phyloP scores from a whole-genome alignment of 805 yeast species.

The Myxozyma mucilagina region DNA sequence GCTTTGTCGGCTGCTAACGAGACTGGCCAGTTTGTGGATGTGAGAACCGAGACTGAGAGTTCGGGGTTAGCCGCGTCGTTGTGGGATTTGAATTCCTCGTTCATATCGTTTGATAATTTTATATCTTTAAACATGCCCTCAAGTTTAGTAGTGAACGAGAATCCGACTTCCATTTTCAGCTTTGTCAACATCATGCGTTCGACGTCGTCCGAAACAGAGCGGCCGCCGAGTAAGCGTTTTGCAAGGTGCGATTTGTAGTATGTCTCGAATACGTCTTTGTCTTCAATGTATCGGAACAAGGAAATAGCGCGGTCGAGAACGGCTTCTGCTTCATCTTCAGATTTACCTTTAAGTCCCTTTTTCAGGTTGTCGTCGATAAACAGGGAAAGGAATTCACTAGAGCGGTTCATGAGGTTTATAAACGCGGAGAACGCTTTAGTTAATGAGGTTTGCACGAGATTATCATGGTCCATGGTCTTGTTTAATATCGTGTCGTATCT shows the following conservation, averaged over 20 bases:
- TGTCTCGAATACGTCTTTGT: constrained; percentile 82
- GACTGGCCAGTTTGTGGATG: constrained; percentile 70
- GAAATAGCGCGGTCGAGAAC: constrained; percentile 57
- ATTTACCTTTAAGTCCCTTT: constrained; percentile 50
- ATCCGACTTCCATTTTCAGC: constrained; percentile 74
- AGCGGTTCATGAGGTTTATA: constrained; percentile 28
- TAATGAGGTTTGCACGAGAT: constrained; percentile 53
- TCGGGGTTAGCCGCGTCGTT: constrained; percentile 35
- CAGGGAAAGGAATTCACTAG: constrained; percentile 53
- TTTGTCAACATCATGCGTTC: constrained; percentile 69
- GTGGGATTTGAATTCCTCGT: constrained; percentile 35
- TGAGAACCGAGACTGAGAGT: constrained; percentile 55
- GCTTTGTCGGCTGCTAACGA: constrained; percentile 42
- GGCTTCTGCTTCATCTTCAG: constrained; percentile 50
- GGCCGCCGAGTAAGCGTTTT: constrained; percentile 62
- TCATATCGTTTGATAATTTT: constrained; percentile 53
- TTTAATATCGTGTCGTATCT: constrained; percentile 53
- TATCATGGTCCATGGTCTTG: constrained; percentile 52
- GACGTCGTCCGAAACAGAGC: constrained; percentile 53
- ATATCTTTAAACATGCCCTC: constrained; percentile 89
- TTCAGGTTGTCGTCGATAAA: constrained; percentile 60
- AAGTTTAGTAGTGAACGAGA: constrained; percentile 72
- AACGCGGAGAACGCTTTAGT: constrained; percentile 63
- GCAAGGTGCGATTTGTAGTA: constrained; percentile 85
- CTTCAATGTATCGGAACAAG: constrained; percentile 68